Base-by-base conservation (phyloP, 2,329 filamentous ascomycete genomes). In the Aspergillus nomiae region DNA sequence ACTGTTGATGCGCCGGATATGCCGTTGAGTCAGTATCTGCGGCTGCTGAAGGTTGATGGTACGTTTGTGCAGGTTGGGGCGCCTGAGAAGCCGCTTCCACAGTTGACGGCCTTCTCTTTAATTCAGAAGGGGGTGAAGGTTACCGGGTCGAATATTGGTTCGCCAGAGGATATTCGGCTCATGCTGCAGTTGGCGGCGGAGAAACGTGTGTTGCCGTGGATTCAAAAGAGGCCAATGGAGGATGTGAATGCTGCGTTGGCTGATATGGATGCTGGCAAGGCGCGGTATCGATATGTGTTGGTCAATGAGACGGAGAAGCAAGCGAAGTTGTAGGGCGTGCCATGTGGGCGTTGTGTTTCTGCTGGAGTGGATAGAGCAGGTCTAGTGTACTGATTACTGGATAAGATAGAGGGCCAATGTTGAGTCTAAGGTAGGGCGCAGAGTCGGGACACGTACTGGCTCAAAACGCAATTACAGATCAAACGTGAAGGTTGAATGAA, bases 61-160 rank as follows among this genome's bases (percentile, higher is more conserved):
- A 81, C 81, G 16, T 87, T 90, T 68, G 83, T 90, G 61, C 87
- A 90, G 75, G 83, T 92, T 56, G 89, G 89, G 32, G 85, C 85
- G 1, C 89, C 90, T 0, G 90, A 92, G 70, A 83, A 84, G 61
- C 74, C 76, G 19, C 64, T 81, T 36, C 87, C 86, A 5, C 77
- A 78, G 2, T 81, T 91, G 68, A 82, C 79, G 67, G 85, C 85
- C 8, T 87, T 86, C 69, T 78, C 83, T 3, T 76, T 92, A 62
- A 86, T 91, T 56, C 75, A 73, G 51, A 89, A 87, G 69, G 82
- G 85, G 4, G 72, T 82, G 45, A 84, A 81, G 69, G 72, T 88
- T 26, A 82, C 80, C 1, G 86, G 86, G 6, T 81, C 77, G 6
- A 75, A 72, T 65, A 80, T 82, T 64, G 81, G 81, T 6, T 76